Percentiles rank a stretch among this genome's conserved stretches.
phyloP scores from a whole-genome alignment of 192 early-diverging fungal genomes.

The Chytriomyces sp. region DNA sequence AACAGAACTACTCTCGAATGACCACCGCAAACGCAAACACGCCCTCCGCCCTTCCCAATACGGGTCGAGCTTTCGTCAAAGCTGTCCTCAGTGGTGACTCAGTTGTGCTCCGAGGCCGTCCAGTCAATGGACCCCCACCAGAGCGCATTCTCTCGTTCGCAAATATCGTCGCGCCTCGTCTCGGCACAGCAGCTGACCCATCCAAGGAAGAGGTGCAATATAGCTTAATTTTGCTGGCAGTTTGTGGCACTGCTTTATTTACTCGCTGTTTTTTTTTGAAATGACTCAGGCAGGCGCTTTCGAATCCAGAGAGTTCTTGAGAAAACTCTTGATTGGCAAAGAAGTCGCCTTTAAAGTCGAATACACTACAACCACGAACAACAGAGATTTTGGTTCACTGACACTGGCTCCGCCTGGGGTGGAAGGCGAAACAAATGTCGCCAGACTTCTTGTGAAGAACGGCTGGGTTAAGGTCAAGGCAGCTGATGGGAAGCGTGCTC shows the following conservation, averaged over 20 bases:
- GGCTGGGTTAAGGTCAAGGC: constrained; percentile 84
- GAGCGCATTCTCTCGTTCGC: constrained; percentile 84
- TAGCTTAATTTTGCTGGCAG: no score
- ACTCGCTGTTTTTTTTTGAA: not conserved
- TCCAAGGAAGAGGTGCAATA: constrained; percentile 80
- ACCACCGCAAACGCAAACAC: constrained; percentile 1
- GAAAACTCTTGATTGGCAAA: constrained; percentile 85
- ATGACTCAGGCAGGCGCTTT: constrained; percentile 60
- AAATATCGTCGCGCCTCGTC: constrained; percentile 81
- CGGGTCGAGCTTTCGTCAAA: constrained; percentile 79
- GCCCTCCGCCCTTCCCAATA: constrained; percentile 32
- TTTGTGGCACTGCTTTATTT: not conserved
- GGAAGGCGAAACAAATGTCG: constrained; percentile 67
- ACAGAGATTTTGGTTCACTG: constrained; percentile 61
- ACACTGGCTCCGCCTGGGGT: constrained; percentile 51
- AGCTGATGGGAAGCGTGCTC: constrained; percentile 45
- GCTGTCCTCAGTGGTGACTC: constrained; percentile 91
- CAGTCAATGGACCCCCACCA: constrained; percentile 79
- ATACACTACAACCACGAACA: constrained; percentile 72
- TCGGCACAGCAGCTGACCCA: constrained; percentile 76
- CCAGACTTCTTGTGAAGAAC: constrained; percentile 73
- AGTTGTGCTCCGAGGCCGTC: constrained; percentile 83
- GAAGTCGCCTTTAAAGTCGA: constrained; percentile 83
- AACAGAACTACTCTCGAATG: constrained; percentile 6
- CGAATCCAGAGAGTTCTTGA: constrained; percentile 88